Evolutionary conservation across 441 rosid species (phyloP).

Genomic region (Eutrema salsugineum): DNA sequence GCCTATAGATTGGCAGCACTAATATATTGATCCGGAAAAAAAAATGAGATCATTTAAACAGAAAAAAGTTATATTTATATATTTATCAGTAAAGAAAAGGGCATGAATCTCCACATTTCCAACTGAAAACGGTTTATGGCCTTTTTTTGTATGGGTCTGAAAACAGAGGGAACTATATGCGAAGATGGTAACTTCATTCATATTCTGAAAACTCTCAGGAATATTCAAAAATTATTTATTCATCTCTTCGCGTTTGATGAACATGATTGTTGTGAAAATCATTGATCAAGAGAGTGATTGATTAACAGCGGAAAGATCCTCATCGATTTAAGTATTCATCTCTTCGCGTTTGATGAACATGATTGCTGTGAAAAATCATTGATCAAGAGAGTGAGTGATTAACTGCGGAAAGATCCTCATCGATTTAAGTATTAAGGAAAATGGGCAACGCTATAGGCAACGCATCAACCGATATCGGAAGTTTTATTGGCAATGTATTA

Average conservation of each 20-base stretch:
- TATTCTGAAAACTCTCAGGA: not conserved
- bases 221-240: not conserved
- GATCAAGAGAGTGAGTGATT: conserved; percentile 5
- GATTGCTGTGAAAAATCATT: not conserved
- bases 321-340: not conserved
- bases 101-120: not conserved
- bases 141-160: not conserved
- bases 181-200: conserved; percentile 1
- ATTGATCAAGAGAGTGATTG: conserved; percentile 4
- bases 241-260: not conserved
- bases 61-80: not conserved
- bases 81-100: not conserved
- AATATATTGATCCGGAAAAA: no score
- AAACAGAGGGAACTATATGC: not conserved
- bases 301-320: not conserved
- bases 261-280: not conserved
- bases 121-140: conserved; percentile 3
- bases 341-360: not conserved
- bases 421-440: not conserved
- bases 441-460: conserved; percentile 58
- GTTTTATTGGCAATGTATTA: conserved; percentile 47
- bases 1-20: not conserved
- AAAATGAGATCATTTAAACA: not conserved
- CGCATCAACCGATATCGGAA: conserved; percentile 55
- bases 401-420: not conserved